phyloP scores from a whole-genome alignment of 192 early-diverging fungal species.

The Diversispora eburnea region DNA sequence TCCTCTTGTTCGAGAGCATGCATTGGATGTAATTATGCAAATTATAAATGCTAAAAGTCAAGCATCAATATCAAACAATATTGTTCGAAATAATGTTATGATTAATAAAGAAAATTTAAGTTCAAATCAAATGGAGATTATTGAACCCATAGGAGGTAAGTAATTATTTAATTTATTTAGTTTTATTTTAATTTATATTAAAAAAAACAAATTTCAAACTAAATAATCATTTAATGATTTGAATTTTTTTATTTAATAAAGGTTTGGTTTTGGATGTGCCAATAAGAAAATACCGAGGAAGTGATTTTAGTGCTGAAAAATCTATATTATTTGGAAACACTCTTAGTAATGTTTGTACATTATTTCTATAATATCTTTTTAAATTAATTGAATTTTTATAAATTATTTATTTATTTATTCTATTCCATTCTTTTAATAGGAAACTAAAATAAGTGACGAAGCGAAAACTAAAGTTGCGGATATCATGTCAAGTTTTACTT shows the following conservation, averaged over 20 bases:
- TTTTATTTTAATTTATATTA: not conserved
- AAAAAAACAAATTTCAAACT: not conserved
- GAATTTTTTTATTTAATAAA: not conserved
- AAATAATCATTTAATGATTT: not conserved
- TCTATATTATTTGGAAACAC: not conserved
- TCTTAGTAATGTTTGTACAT: not conserved
- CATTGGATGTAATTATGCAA: conserved; percentile 61
- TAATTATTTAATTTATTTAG: not conserved
- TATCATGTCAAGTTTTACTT: not conserved
- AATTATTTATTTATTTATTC: not conserved
- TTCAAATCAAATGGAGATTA: not conserved
- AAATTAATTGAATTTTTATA: not conserved
- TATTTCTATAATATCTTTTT: not conserved
- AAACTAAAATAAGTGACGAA: not conserved
- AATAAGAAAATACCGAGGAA: not conserved
- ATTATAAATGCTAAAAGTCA: not conserved
- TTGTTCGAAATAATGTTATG: too few species aligned
- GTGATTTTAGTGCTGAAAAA: not conserved
- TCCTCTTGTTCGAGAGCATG: conserved; percentile 80
- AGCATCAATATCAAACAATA: not conserved
- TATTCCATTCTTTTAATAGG: not conserved
- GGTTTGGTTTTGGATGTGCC: not conserved
- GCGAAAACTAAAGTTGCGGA: not conserved
- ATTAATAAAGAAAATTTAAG: not conserved
- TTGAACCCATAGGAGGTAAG: not conserved